Base-by-base conservation (phyloP, 2,329 filamentous ascomycete species). In the Xylaria sp. region DNA sequence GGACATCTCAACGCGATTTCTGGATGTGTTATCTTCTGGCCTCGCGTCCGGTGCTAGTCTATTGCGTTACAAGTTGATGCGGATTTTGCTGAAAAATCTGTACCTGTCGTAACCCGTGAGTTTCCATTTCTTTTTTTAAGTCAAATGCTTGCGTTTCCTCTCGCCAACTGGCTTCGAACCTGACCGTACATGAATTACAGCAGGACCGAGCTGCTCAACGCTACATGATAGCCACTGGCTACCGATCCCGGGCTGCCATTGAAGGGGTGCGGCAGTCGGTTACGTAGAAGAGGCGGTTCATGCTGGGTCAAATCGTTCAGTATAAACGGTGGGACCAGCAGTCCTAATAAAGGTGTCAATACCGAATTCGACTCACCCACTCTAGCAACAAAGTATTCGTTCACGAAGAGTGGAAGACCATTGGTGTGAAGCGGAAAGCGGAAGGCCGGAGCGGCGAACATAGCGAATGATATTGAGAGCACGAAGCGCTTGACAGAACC, bases 141-240 rank as follows among this genome's bases (percentile, higher is more conserved):
- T n/a, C n/a, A n/a, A n/a, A n/a, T n/a, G n/a, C n/a, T n/a, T n/a
- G 28, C 28, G 28, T 41, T 37, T 13, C 5, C 25, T n/a, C n/a
- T 28, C n/a, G 9, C 18, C 4, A 44, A 25, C 18, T 37, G 13
- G 31, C 7, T 41, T 15, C 13, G 34, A 39, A 4, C 15, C 41
- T 39, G 62, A 58, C 61, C 34, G 62, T 51, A 65, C 25, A 58
- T 34, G n/a, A 9, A n/a, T 61, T 37, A 3, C 39, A 25, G 31
- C 23, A 73, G 70, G 68, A 70, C n/a, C 64, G 70, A 41, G 70
- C 68, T 48, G 72, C 70, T 18, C 69, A 70, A 23, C 58, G 64
- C 28, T 72, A 70, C 50, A 59, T 73, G 51, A 56, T 46, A 31
- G 62, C 65, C n/a, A 66, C 69, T 28, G 59, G 57, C 48, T 73